These are phyloP conservation scores for Barnettozyma vustinii DNA, from an alignment of 805 yeast genomes.

Conservation along the genomic window DNA sequence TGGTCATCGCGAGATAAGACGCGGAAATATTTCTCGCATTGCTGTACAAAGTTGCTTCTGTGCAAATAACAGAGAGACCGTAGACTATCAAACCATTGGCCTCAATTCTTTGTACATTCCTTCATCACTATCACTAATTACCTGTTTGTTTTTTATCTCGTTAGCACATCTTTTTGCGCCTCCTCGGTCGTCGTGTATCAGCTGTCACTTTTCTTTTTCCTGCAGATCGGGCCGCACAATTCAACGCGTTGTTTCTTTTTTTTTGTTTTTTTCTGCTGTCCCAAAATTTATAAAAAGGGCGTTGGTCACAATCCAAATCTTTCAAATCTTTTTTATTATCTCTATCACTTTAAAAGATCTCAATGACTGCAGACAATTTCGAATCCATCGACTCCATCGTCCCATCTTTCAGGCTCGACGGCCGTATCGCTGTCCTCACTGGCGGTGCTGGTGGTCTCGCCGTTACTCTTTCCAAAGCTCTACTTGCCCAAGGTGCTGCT, in stretches of 20 bases:
- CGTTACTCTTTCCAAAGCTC: constrained; percentile 55
- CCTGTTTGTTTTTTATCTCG: no score
- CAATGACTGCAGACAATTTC: constrained; percentile 14
- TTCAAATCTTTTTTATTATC: neutral
- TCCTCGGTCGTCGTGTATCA: neutral
- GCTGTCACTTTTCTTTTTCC: neutral
- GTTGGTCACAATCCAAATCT: neutral
- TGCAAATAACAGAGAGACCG: neutral
- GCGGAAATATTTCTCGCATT: neutral
- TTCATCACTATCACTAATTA: no score
- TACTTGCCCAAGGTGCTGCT: constrained; percentile 72
- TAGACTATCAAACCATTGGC: neutral
- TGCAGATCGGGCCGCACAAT: neutral
- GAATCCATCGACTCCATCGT: constrained; percentile 27
- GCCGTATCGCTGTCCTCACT: constrained; percentile 65
- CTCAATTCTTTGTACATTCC: no score
- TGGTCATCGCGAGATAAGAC: neutral
- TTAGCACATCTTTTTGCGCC: no score
- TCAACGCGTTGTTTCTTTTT: neutral
- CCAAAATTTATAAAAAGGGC: neutral
- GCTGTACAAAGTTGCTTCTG: neutral
- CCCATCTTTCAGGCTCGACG: constrained; percentile 64
- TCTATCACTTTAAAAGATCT: neutral
- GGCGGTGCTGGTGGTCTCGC: constrained; percentile 84
- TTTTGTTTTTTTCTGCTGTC: neutral